A percentile compares a stretch with the other conserved stretches of the same genome.
Evolutionary conservation across 352 stramenopile genomes (phyloP).

Genomic region (Globisporangium mamillatum): DNA sequence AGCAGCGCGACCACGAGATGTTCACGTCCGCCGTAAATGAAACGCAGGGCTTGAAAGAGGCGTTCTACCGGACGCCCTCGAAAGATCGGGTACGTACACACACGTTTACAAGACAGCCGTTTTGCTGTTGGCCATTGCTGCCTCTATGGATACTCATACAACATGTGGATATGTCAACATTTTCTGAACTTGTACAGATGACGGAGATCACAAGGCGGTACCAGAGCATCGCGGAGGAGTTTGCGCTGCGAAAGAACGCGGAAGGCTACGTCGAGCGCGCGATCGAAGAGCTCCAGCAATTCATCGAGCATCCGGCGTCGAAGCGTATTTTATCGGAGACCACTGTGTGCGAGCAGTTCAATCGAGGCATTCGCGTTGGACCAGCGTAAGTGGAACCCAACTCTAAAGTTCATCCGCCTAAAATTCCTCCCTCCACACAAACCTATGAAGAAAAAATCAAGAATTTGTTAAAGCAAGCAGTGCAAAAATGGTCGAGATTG

Average conservation of each 20-base stretch:
- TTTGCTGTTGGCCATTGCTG: neutral
- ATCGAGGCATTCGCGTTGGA: slow-evolving; percentile 70
- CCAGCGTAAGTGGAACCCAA: slow-evolving; percentile 23
- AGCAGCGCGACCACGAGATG: slow-evolving; percentile 33
- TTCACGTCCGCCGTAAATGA: slow-evolving; percentile 43
- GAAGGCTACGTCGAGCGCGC: slow-evolving; percentile 69
- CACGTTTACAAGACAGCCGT: neutral
- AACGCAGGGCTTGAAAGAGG: slow-evolving; percentile 51
- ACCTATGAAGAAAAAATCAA: neutral
- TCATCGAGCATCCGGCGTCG: slow-evolving; percentile 70
- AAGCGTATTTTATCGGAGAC: slow-evolving; percentile 69
- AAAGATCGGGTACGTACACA: slow-evolving; percentile 44
- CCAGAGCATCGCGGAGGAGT: slow-evolving; percentile 67
- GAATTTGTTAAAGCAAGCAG: neutral
- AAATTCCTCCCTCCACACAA: neutral
- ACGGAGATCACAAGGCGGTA: slow-evolving; percentile 73
- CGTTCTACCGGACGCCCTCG: slow-evolving; percentile 70
- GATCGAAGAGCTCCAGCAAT: slow-evolving; percentile 69
- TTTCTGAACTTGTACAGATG: slow-evolving; percentile 34
- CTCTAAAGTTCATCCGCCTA: neutral
- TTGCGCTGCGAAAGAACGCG: slow-evolving; percentile 52
- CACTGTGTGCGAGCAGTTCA: slow-evolving; percentile 52
- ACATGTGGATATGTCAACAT: neutral
- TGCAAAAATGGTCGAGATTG: neutral
- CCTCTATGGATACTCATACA: neutral